A percentile compares a stretch with the other conserved stretches of the same genome.
Conservation (phyloP, 768 basidiomycete genomes). For the Serpula lacrymans region DNA sequence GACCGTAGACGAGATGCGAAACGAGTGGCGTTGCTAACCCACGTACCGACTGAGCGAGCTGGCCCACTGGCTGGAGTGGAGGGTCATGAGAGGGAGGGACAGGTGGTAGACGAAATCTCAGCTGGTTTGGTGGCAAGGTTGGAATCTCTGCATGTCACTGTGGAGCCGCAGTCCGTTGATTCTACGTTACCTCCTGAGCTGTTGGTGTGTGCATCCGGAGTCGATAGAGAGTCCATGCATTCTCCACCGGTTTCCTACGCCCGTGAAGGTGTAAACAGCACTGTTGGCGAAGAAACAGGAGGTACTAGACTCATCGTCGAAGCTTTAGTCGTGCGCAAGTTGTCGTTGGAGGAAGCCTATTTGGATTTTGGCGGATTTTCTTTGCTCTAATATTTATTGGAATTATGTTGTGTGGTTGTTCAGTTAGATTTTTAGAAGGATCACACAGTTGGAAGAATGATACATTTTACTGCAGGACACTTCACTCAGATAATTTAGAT, state of each 20-base stretch:
- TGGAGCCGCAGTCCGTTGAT: slow-evolving; percentile 15
- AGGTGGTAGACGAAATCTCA: slow-evolving; percentile 10
- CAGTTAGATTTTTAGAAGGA: too few relatives aligned
- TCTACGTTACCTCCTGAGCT: slow-evolving; percentile 8
- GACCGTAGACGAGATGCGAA: slow-evolving; percentile 54
- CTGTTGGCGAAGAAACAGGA: slow-evolving; percentile 6
- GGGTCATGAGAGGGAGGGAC: background rate
- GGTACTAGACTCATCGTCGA: slow-evolving; percentile 73
- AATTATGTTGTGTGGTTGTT: too few relatives aligned
- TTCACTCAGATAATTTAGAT: too few relatives aligned
- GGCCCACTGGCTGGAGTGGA: background rate
- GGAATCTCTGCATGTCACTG: slow-evolving; percentile 31
- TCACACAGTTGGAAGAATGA: too few relatives aligned
- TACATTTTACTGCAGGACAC: too few relatives aligned
- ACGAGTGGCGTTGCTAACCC: slow-evolving; percentile 14
- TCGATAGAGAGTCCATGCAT: slow-evolving; percentile 28
- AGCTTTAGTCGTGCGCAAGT: slow-evolving; percentile 73
- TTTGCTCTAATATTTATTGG: too few relatives aligned
- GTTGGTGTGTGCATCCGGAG: slow-evolving; percentile 8
- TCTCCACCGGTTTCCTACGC: slow-evolving; percentile 10
- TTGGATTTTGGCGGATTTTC: slow-evolving; percentile 70
- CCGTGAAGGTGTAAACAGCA: slow-evolving; percentile 1
- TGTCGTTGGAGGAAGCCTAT: slow-evolving; percentile 73
- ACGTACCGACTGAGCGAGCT: slow-evolving; percentile 8
- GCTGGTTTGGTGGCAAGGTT: slow-evolving; percentile 28